Percentiles rank a stretch among this genome's conserved stretches.
phyloP scores from a whole-genome alignment of 2,329 filamentous ascomycete species.

The Neopestalotiopsis rosae region DNA sequence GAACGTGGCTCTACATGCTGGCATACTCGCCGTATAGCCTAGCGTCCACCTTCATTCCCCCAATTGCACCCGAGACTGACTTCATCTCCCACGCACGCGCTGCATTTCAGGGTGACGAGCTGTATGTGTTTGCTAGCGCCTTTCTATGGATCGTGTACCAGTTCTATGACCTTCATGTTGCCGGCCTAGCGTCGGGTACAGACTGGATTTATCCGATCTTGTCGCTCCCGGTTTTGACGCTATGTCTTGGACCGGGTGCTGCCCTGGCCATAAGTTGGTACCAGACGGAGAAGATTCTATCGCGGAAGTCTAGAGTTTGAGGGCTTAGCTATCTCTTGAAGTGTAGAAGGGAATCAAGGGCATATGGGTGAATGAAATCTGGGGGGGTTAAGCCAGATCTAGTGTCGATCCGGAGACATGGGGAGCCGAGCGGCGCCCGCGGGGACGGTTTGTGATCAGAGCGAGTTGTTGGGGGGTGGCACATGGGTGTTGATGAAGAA shows the following conservation, averaged over 20 bases:
- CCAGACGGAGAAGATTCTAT: not conserved
- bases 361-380: no score
- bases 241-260: not conserved
- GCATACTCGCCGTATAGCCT: not conserved
- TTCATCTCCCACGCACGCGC: not conserved
- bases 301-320: not conserved
- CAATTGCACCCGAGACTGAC: not conserved
- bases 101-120: not conserved
- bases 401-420: no score
- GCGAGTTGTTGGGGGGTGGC: no score
- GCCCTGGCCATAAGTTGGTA: not conserved
- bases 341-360: no score
- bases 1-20: not conserved
- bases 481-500: no score
- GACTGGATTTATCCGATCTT: not conserved
- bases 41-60: not conserved
- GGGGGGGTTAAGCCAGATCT: no score
- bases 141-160: conserved; percentile 3
- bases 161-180: not conserved
- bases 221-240: not conserved
- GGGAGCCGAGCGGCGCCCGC: no score
- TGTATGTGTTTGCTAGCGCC: not conserved
- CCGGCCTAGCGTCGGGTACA: not conserved
- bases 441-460: no score
- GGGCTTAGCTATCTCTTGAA: no score